These are phyloP conservation scores for Piedraia hortae DNA, from an alignment of 2,329 filamentous ascomycete species.

Conservation along the genomic window DNA sequence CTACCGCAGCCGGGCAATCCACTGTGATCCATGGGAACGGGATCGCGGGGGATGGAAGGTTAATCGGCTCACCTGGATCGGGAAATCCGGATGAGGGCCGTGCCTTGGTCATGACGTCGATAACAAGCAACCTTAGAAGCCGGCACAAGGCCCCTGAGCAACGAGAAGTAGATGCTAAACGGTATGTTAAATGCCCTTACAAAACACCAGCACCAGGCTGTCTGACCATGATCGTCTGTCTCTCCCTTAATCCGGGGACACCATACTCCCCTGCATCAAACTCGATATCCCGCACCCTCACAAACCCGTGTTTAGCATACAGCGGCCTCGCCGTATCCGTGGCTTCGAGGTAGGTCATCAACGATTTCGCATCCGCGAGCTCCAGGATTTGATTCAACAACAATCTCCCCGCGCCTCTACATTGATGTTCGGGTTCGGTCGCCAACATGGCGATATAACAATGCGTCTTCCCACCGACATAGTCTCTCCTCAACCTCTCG, in stretches of 20 bases:
- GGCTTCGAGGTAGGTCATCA: constrained; percentile 17
- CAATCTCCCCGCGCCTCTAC: constrained; percentile 16
- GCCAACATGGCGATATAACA: constrained; percentile 13
- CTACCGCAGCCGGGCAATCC: too few species aligned
- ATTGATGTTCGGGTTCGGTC: constrained; percentile 17
- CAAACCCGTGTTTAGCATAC: constrained; percentile 12
- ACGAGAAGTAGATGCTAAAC: too few species aligned
- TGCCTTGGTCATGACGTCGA: too few species aligned
- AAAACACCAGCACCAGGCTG: too few species aligned
- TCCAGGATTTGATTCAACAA: constrained; percentile 15
- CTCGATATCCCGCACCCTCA: constrained; percentile 8
- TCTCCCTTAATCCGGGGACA: constrained; percentile 6
- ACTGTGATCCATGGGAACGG: too few species aligned
- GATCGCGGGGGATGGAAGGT: too few species aligned
- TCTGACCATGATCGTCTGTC: constrained; percentile 11
- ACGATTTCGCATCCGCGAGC: constrained; percentile 16
- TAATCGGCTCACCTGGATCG: too few species aligned
- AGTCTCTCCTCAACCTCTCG: constrained; percentile 8
- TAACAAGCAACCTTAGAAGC: too few species aligned
- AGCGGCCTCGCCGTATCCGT: constrained; percentile 11
- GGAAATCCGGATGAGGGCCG: too few species aligned
- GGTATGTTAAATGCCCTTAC: too few species aligned
- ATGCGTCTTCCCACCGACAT: constrained; percentile 8
- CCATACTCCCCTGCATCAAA: constrained; percentile 11
- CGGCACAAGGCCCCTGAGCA: too few species aligned